phyloP scores from a whole-genome alignment of 768 basidiomycete species.

The Suillus weaverae region DNA sequence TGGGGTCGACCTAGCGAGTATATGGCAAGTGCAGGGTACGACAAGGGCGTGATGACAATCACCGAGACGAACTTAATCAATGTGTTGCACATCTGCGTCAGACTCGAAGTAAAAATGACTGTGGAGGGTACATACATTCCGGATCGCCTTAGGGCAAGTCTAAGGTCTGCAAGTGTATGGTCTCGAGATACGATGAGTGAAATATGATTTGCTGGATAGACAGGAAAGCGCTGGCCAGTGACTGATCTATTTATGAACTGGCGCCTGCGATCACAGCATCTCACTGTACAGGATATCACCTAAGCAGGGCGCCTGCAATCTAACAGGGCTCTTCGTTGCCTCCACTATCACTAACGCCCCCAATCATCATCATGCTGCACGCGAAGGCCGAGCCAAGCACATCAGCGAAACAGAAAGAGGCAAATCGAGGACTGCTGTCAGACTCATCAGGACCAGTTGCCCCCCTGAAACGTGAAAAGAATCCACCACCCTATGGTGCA shows the following conservation, averaged over 20 bases:
- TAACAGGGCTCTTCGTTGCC: neutral
- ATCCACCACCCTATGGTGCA: neutral
- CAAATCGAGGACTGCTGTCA: neutral
- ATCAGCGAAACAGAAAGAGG: neutral
- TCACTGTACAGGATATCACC: neutral
- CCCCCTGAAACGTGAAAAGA: neutral
- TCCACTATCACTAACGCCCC: neutral
- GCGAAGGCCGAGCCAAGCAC: neutral
- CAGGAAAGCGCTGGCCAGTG: no score
- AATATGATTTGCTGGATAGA: no score
- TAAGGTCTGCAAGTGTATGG: conserved; percentile 30
- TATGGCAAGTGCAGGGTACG: conserved; percentile 86
- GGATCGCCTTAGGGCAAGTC: conserved; percentile 61
- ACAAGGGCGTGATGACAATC: conserved; percentile 84
- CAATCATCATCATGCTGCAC: neutral
- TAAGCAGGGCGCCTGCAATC: neutral
- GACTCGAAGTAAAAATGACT: conserved; percentile 6
- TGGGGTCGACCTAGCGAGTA: conserved; percentile 65
- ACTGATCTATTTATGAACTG: neutral
- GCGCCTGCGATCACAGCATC: neutral
- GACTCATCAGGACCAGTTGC: neutral
- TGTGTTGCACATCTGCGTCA: conserved; percentile 61
- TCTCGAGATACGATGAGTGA: neutral
- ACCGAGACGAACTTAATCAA: conserved; percentile 82
- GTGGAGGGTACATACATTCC: conserved; percentile 63